Conservation (phyloP, 305 asterid species). For the Solanum hybrid region DNA sequence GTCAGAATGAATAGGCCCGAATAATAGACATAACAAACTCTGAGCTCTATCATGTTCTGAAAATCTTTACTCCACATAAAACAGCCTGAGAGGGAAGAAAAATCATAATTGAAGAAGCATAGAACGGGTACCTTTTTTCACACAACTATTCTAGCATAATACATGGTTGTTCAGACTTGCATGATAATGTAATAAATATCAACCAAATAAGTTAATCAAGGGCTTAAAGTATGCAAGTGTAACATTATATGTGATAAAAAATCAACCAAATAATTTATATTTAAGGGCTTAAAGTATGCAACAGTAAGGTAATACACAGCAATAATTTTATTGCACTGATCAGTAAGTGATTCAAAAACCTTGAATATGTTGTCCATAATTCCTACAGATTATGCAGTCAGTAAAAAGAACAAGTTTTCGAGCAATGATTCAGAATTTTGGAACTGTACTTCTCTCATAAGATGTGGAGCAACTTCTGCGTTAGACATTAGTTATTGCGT, state of each 20-base stretch:
- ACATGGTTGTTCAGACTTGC: neutral
- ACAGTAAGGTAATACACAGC: neutral
- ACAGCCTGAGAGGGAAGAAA: neutral
- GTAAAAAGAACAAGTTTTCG: neutral
- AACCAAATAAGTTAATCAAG: neutral
- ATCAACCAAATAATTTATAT: neutral
- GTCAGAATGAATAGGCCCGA: neutral
- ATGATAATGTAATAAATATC: neutral
- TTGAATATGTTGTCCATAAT: neutral
- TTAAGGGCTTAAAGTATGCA: neutral
- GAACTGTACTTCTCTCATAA: neutral
- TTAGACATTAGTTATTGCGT: neutral
- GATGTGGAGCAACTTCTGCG: neutral
- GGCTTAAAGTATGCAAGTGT: neutral
- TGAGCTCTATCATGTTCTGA: neutral
- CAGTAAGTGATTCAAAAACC: neutral
- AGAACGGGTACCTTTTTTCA: neutral
- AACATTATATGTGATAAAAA: neutral
- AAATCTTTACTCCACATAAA: neutral
- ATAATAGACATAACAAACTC: neutral
- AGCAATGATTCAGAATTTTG: neutral
- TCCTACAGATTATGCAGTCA: neutral
- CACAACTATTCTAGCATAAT: neutral
- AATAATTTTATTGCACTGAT: neutral
- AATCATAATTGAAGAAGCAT: neutral